Evolutionary conservation across 306 rosid genomes (phyloP).

Genomic region (Geum urbanum): DNA sequence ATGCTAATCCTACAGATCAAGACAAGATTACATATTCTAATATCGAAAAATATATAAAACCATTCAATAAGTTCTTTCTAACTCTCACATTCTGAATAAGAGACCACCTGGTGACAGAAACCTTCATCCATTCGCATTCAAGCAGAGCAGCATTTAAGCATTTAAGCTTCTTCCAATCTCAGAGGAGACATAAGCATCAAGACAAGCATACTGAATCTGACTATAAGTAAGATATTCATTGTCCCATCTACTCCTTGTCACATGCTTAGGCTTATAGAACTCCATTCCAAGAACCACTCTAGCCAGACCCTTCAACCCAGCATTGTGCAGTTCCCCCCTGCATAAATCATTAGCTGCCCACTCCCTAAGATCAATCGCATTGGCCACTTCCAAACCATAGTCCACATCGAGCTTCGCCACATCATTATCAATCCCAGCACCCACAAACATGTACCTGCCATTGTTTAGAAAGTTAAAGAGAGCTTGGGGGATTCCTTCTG

Average conservation of each 20-base stretch:
- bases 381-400: constrained; percentile 26
- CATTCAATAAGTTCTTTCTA: not conserved
- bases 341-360: constrained; percentile 19
- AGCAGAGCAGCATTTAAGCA: constrained; percentile 5
- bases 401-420: constrained; percentile 32
- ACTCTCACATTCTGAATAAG: not conserved
- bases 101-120: not conserved
- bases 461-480: constrained; percentile 31
- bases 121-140: not conserved
- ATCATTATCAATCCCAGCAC: constrained; percentile 40
- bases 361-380: constrained; percentile 29
- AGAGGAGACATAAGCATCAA: constrained; percentile 47
- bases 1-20: not conserved
- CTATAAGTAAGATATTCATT: constrained; percentile 27
- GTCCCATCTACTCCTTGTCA: constrained; percentile 53
- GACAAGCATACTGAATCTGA: constrained; percentile 49
- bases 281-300: constrained; percentile 29
- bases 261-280: constrained; percentile 34
- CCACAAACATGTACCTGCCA: constrained; percentile 25
- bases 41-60: not conserved
- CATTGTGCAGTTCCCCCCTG: constrained; percentile 15
- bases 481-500: constrained; percentile 24
- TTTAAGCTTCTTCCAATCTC: constrained; percentile 29
- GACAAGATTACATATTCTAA: no score
- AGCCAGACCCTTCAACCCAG: constrained; percentile 42